Evolutionary conservation across 2,329 filamentous ascomycete species (phyloP), one percentile per base, ranked within the genome.

Genomic region (Nannizziopsis barbatae): DNA sequence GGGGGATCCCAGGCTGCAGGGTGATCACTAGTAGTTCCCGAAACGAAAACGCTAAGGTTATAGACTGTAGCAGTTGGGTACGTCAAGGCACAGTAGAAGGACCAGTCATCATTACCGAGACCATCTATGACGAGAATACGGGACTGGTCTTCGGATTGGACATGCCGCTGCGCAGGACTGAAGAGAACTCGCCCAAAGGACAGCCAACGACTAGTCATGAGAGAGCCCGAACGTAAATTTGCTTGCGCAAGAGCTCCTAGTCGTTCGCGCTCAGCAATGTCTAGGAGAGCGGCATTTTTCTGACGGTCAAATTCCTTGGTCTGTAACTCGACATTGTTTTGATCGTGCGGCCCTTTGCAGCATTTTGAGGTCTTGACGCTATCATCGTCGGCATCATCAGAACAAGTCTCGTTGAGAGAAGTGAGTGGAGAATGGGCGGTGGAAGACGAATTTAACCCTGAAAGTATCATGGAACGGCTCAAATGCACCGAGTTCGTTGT

Each of bases 381-480:
- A 27, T 7, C 22, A 7, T 27, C 22, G 7, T 62, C 68, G 22
- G 67, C 70, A 55, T 77, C 75, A n/a, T 69, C 70, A 36, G 71
- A 70, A 35, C 75, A 65, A 37, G 76, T 69, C 17, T 79, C 75
- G 38, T 70, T 72, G 35, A 77, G 66, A 1, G 76, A 76, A 17
- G 73, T 65, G 14, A 75, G 73, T 1, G 74, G 74, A 2, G 71
- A 71, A 1, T 72, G 72, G 12, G 67, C 67, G 42, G 71, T 64
- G 0, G 72, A 70, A 1, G 71, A 70, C 0, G 70, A 67, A 51
- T 74, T 72, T 27, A 76, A 55, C 2, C 73, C 73, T 14, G 72
- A 68, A 27, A 71, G 67, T 45, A 78, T 71, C 42, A 67, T 68
- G 11, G 74, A 76, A 11, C 73, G 70, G 14, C 74, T 71, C 60